Base-by-base conservation (phyloP, 2,329 filamentous ascomycete species). In the Byssothecium circinans region DNA sequence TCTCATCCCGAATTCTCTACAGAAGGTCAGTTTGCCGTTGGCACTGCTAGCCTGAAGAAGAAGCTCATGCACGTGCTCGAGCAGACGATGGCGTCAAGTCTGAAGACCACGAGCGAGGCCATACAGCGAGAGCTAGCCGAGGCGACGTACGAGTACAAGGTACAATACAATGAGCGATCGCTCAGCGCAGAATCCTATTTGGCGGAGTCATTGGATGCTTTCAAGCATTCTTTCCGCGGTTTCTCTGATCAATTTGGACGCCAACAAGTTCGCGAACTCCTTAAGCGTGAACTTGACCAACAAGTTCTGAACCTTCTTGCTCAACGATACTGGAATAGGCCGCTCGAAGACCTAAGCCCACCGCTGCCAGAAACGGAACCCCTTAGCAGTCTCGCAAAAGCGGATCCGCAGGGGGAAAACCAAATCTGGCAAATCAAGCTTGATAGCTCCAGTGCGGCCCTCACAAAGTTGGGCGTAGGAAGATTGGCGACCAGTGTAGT, bases 21-120 rank as follows among this genome's bases (percentile, higher is more conserved):
- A 2, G 82, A 86, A 4, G 80, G 87, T 3, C 84, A 87, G 8
- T 79, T 95, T 3, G 83, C 78, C 10, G 87, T 95, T 3, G 95
- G 94, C 14, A 96, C 92, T 2, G 83, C 85, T 4, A 95, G 87
- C 3, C 76, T 99, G 36, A 87, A 91, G 34, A 95, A 95, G 76
- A 97, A 96, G 72, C 80, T 99, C 43, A 99, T 99, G 92, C 85
- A 91, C 56, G 91, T 97, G 30, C 81, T 99, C 30, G 94, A 99
- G 70, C 88, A 96, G 65, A 96, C 91, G 3, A 99, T 99, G 95
- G 92, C 92, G 22, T 84, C 89, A 27, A 96, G 89, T 62, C 78
- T 99, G 45, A 88, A 94, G 60, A 85, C 84, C 45, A 99, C 94
- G 3, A 89, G 88, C 60, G 90, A 96, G 65, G 90, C 91, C 8